A percentile compares a stretch with the other conserved stretches of the same genome.
Evolutionary conservation across 148 eudicot species (phyloP).

Genomic region (Silene latifolia): DNA sequence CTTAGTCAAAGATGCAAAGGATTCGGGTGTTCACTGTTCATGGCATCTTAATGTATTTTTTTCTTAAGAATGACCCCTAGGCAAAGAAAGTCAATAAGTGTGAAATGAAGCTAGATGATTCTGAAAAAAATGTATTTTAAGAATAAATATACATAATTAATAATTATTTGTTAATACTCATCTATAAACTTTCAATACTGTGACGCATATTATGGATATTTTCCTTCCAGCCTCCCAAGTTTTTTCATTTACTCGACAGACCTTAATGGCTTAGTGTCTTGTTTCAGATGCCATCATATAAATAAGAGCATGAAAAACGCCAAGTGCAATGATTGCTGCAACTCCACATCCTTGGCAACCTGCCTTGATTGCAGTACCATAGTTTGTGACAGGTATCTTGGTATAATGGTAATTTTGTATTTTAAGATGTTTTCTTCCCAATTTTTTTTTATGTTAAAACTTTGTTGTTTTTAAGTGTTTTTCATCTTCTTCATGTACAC

Average conservation of each 20-base stretch:
- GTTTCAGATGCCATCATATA: constrained; percentile 68
- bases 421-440: constrained; percentile 6
- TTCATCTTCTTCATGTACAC: no score
- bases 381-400: constrained; percentile 69
- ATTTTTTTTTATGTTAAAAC: neutral
- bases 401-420: neutral
- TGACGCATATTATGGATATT: neutral
- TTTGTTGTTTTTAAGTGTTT: neutral
- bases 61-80: neutral
- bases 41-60: neutral
- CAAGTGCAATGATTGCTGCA: constrained; percentile 62
- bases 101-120: neutral
- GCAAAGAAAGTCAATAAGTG: neutral
- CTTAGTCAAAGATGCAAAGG: neutral
- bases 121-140: neutral
- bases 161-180: neutral
- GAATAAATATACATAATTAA: neutral
- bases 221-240: neutral
- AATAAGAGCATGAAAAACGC: constrained; percentile 43
- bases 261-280: constrained; percentile 9
- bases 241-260: neutral
- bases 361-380: constrained; percentile 69
- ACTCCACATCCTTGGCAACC: constrained; percentile 57
- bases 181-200: no score
- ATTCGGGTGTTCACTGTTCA: neutral